Evolutionary conservation across 495 filamentous ascomycete species (phyloP).

Genomic region (Xylaria bambusicola): DNA sequence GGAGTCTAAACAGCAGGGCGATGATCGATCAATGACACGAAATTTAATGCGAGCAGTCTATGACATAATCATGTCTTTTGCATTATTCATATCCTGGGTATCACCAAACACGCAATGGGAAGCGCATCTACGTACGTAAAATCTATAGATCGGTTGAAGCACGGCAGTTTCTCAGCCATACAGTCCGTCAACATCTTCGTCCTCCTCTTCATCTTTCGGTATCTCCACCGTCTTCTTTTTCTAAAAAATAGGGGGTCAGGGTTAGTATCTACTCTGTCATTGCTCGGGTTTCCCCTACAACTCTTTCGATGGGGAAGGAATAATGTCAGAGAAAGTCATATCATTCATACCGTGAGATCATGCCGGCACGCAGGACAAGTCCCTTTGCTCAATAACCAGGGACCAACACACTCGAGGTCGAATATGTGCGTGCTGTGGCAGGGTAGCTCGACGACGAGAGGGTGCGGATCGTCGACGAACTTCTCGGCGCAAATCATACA

Average conservation of each 20-base stretch:
- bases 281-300: too few species aligned
- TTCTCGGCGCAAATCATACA: slow-evolving; percentile 87
- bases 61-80: background rate
- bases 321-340: background rate
- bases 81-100: slow-evolving; percentile 22
- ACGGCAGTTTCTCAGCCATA: slow-evolving; percentile 61
- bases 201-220: slow-evolving; percentile 52
- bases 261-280: background rate
- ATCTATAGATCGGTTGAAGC: background rate
- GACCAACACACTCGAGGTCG: slow-evolving; percentile 91
- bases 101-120: slow-evolving; percentile 13
- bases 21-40: background rate
- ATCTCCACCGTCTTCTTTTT: slow-evolving; percentile 59
- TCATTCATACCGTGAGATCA: slow-evolving; percentile 56
- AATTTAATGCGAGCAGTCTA: background rate
- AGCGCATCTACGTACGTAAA: background rate
- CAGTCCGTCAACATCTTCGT: slow-evolving; percentile 73
- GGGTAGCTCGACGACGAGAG: slow-evolving; percentile 83
- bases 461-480: slow-evolving; percentile 77
- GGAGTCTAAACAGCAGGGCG: background rate
- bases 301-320: background rate
- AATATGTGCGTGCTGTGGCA: slow-evolving; percentile 84
- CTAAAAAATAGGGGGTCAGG: background rate
- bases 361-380: slow-evolving; percentile 87
- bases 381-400: slow-evolving; percentile 85